Evolutionary conservation across 2,329 filamentous ascomycete genomes (phyloP), one percentile per base, ranked within the genome.

Genomic region (Hymenoscyphus infarciens): DNA sequence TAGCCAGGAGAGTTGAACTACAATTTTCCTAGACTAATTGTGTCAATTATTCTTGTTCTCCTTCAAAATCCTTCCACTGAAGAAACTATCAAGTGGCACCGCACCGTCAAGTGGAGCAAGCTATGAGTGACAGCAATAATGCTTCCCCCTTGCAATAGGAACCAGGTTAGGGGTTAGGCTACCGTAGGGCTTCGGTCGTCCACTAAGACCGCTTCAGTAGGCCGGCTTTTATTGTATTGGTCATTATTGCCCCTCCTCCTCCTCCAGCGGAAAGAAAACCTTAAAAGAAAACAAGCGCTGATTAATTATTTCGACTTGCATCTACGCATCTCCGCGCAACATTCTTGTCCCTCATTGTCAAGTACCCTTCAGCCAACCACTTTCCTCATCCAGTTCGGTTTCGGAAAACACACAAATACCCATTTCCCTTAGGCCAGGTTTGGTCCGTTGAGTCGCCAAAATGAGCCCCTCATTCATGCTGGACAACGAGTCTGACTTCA

Each of bases 401-500:
- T 31, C 53, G 39, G 11, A 4, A 39, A 27, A 56, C 13, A 60
- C 25, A 27, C n/a, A 4, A n/a, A 56, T 5, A 56, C 6, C 35
- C 5, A 31, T 5, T 11, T 25, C 16, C 8, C 25, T 39, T 27
- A 16, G 15, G 35, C 29, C 16, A 49, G 31, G 29, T 31, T 42
- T 27, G n/a, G 53, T 57, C 19, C 35, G 25, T 54, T 31, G 38
- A 38, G 15, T 31, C 60, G 56, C 58, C 62, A 66, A 57, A 54
- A 73, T 73, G 71, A 64, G 70, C n/a, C 72, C 71, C 62, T 70
- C 71, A 25, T 60, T 74, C 63, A 69, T 65, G 22, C 66, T 74
- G 27, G 71, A 74, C 60, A 72, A 71, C 59, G 61, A 64, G 62
- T 70, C 70, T 63, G 72, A 74, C 65, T 73, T 73, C 70, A 68